These are phyloP conservation scores for Gorgonomyces haynaldii DNA, from an alignment of 192 early-diverging fungal genomes.

Conservation along the genomic window DNA sequence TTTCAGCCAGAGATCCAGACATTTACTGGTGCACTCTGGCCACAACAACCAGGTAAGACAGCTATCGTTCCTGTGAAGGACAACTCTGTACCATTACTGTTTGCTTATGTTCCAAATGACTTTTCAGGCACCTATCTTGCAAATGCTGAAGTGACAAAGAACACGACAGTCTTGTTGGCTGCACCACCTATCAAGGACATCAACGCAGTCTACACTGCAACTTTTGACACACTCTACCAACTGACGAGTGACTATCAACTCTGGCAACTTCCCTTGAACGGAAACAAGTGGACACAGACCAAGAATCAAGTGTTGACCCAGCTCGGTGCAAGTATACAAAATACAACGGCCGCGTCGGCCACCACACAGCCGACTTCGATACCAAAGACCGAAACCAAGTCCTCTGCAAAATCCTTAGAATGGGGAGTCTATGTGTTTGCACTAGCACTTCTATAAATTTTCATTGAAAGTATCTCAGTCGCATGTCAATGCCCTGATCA, in stretches of 20 bases:
- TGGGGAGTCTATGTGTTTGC: too few species aligned
- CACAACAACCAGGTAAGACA: neutral
- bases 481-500: too few species aligned
- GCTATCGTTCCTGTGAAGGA: neutral
- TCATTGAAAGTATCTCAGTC: too few species aligned
- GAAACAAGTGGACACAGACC: too few species aligned
- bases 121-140: neutral
- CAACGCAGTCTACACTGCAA: neutral
- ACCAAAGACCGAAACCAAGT: too few species aligned
- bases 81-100: neutral
- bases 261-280: too few species aligned
- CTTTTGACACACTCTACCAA: neutral
- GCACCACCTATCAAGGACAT: neutral
- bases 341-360: too few species aligned
- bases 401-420: too few species aligned
- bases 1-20: neutral
- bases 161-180: neutral
- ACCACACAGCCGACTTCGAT: too few species aligned
- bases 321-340: too few species aligned
- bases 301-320: too few species aligned
- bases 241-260: neutral
- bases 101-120: slow-evolving; percentile 1
- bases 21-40: neutral
- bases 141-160: neutral
- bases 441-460: too few species aligned